phyloP scores from a whole-genome alignment of 257 asterid genomes.

The Nicotiana knightiana region DNA sequence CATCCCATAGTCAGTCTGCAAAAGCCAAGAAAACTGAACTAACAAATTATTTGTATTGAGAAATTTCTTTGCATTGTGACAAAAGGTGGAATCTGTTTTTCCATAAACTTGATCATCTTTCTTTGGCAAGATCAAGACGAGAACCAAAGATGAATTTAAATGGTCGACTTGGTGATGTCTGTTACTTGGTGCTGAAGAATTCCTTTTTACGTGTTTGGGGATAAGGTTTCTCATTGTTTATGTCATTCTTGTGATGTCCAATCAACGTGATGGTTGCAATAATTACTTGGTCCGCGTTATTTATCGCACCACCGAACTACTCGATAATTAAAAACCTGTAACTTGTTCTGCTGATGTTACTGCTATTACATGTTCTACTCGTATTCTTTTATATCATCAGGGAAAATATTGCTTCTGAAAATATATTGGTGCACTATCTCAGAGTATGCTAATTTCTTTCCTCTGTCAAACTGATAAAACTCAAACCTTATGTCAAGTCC shows the following conservation, averaged over 20 bases:
- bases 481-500: neutral
- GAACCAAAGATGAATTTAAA: neutral
- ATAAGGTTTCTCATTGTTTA: neutral
- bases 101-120: neutral
- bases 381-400: neutral
- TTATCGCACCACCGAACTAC: neutral
- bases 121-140: neutral
- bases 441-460: slow-evolving; percentile 1
- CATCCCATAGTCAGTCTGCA: neutral
- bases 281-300: neutral
- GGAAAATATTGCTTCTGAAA: neutral
- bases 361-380: neutral
- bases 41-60: neutral
- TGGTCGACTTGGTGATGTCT: neutral
- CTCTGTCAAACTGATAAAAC: slow-evolving; percentile 3
- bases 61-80: neutral
- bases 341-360: neutral
- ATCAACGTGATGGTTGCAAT: neutral
- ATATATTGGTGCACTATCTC: neutral
- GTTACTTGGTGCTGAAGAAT: neutral
- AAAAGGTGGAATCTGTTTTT: neutral
- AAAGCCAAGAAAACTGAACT: neutral
- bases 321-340: neutral
- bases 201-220: neutral
- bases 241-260: neutral